Base-by-base conservation (phyloP, 106 monocot genomes). In the Dioscorea dumetorum region DNA sequence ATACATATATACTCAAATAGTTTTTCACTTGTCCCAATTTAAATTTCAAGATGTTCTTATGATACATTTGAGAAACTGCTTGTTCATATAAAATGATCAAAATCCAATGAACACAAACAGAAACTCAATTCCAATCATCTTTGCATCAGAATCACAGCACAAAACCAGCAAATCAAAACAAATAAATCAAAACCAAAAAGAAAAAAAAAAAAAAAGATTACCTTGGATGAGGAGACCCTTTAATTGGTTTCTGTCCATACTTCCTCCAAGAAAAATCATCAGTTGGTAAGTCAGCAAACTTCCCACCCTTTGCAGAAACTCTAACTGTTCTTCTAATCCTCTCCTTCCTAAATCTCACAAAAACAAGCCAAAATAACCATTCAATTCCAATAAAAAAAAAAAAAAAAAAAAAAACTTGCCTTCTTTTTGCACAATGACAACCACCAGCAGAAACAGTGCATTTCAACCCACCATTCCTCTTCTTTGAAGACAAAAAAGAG, bases 141-240 rank as follows among this genome's bases (percentile, higher is more conserved):
- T 41, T 41, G 41, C 41, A 41, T 6, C 41, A 41, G 41, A 41
- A 10, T 28, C 28, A 28, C 1, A 28, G 3, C 28, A 28, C 28
- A 1, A 28, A 28, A 28, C 28, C 28, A 28, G 28, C 28, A 28
- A 28, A 28, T 28, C 28, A 28, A 28, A 28, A 28, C 3, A 28
- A 28, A 28, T 3, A 28, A 28, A 28, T 28, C 3, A 28, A 28
- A 28, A 28, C 3, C 3, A 41, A 5, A 8, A 10, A 41, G 10
- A 8, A 10, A 41, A 10, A 41, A n/a, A n/a, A 34, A 34, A 34
- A 6, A 6, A 41, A 10, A 41, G 41, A 41, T 6, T 74, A 74
- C 74, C 74, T 50, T 59, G 74, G 74, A 48, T 74, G 58, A 15
- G 74, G 74, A 24, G 74, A 74, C 22, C 74, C 67, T 67, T 74